Percentiles rank a stretch among this genome's conserved stretches.
Evolutionary conservation across 768 basidiomycete species (phyloP).

Genomic region (Botryobasidium botryosum): DNA sequence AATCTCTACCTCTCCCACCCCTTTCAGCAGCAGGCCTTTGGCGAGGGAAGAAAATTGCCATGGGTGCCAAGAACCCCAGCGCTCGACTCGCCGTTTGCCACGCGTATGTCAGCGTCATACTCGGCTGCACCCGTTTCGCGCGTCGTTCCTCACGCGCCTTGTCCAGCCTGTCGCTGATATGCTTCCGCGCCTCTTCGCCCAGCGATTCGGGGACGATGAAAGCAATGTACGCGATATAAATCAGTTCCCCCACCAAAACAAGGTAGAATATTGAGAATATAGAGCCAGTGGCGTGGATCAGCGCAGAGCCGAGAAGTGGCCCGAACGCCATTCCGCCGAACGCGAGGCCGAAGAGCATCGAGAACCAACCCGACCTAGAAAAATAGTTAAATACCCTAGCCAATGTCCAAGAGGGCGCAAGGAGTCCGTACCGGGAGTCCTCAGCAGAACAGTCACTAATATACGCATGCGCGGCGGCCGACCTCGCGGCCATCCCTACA

Average conservation of each 20-base stretch:
- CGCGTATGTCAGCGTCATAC: too few species aligned
- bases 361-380: constrained; percentile 46
- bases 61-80: constrained; percentile 55
- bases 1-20: constrained; percentile 32
- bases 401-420: too few species aligned
- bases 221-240: constrained; percentile 34
- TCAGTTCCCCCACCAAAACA: constrained; percentile 31
- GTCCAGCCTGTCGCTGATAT: constrained; percentile 16
- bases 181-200: constrained; percentile 30
- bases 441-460: constrained; percentile 48
- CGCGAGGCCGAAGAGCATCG: constrained; percentile 44
- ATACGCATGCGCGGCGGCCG: constrained; percentile 45
- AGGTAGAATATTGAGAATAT: constrained; percentile 58
- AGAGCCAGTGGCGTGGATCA: constrained; percentile 39
- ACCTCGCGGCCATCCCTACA: constrained; percentile 32
- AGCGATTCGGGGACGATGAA: constrained; percentile 68
- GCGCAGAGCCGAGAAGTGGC: constrained; percentile 48
- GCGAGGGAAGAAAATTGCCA: constrained; percentile 44
- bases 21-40: constrained; percentile 14
- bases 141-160: not conserved
- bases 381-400: too few species aligned
- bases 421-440: constrained; percentile 32
- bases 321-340: constrained; percentile 66
- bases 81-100: too few species aligned
- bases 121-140: too few species aligned